These are phyloP conservation scores for Adansonia madagascariensis DNA, from an alignment of 441 rosid species.

Conservation along the genomic window DNA sequence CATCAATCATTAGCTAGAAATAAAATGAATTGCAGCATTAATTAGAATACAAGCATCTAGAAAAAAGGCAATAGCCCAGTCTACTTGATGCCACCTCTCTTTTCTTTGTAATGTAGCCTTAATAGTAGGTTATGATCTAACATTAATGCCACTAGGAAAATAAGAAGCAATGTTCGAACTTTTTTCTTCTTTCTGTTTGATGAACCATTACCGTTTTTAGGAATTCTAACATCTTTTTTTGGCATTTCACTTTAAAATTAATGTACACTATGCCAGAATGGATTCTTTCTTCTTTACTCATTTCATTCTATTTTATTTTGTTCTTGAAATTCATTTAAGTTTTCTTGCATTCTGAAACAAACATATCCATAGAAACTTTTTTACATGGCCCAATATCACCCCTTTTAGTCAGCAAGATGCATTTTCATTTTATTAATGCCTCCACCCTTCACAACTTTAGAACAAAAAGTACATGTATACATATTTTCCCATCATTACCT, in stretches of 20 bases:
- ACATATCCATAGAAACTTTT: neutral
- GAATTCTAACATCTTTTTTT: neutral
- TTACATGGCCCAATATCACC: neutral
- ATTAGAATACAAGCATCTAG: neutral
- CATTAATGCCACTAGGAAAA: neutral
- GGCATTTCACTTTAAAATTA: neutral
- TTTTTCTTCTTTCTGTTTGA: neutral
- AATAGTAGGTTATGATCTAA: neutral
- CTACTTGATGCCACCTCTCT: neutral
- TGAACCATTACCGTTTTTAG: neutral
- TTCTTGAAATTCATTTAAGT: neutral
- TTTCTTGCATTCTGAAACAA: neutral
- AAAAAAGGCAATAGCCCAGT: neutral
- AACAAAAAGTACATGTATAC: neutral
- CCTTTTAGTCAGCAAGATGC: constrained; percentile 6
- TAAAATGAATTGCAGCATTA: neutral
- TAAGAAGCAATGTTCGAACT: neutral
- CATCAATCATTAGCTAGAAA: neutral
- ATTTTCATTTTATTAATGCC: constrained; percentile 12
- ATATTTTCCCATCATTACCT: too few relatives aligned
- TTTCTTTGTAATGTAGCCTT: neutral
- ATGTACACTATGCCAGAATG: neutral
- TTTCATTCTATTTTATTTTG: neutral
- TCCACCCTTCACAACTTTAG: neutral
- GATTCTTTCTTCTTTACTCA: neutral